phyloP scores from a whole-genome alignment of 495 filamentous ascomycete genomes.

The Trichoderma orchidacearum region DNA sequence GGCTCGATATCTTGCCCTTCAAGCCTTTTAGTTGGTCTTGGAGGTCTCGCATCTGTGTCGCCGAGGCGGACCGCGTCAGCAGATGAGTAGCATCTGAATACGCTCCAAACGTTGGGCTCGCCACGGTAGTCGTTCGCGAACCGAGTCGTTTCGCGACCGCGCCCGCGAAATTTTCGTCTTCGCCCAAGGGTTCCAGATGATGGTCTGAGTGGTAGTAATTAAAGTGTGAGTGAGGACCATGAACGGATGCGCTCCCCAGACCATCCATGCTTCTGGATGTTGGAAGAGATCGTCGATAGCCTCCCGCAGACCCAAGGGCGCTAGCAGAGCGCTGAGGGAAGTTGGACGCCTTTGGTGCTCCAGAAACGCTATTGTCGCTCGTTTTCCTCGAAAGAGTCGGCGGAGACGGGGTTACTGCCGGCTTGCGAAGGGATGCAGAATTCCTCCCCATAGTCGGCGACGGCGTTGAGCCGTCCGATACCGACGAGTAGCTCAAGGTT shows the following conservation, averaged over 20 bases:
- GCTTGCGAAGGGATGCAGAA: constrained; percentile 14
- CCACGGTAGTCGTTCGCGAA: constrained; percentile 16
- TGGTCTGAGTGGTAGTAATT: constrained; percentile 8
- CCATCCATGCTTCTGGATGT: constrained; percentile 23
- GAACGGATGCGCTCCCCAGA: constrained; percentile 10
- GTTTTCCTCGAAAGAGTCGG: constrained; percentile 21
- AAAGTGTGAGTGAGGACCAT: neutral
- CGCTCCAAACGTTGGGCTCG: constrained; percentile 23
- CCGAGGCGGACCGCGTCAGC: constrained; percentile 38
- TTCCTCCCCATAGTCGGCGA: constrained; percentile 25
- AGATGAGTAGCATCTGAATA: constrained; percentile 17
- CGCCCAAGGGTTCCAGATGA: constrained; percentile 21
- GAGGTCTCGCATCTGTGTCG: constrained; percentile 66
- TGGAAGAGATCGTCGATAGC: constrained; percentile 28
- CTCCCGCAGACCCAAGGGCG: constrained; percentile 32
- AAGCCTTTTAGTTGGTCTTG: constrained; percentile 89
- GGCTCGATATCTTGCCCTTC: constrained; percentile 75
- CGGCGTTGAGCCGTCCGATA: constrained; percentile 27
- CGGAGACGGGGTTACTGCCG: constrained; percentile 1
- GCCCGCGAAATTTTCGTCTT: constrained; percentile 20
- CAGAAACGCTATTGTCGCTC: constrained; percentile 27
- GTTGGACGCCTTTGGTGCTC: constrained; percentile 13
- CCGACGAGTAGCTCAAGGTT: constrained; percentile 42
- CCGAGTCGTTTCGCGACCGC: constrained; percentile 4
- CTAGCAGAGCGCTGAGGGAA: constrained; percentile 30